These are phyloP conservation scores for Diospyros kaki DNA, from an alignment of 148 eudicot species.

Conservation along the genomic window DNA sequence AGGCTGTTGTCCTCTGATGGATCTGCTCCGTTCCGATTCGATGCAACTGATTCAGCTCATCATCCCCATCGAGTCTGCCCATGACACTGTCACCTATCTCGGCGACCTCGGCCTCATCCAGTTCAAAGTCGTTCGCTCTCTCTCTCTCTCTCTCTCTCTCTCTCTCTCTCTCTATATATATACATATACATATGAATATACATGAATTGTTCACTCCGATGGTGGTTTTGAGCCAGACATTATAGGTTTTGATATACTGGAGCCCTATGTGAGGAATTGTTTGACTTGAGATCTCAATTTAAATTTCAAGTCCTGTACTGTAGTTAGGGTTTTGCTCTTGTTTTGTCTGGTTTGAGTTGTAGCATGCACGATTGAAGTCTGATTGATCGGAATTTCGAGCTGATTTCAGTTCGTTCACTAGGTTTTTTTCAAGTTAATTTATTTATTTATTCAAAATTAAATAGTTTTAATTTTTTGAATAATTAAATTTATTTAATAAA, in stretches of 20 bases:
- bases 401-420: background rate
- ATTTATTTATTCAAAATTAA: no score
- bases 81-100: constrained; percentile 39
- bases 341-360: background rate
- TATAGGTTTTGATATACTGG: background rate
- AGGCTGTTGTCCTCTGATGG: constrained; percentile 52
- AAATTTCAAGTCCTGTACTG: background rate
- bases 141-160: background rate
- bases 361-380: background rate
- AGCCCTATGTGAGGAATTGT: background rate
- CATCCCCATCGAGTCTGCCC: constrained; percentile 54
- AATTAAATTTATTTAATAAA: no score
- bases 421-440: background rate
- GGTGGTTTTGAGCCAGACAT: background rate
- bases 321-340: background rate
- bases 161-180: background rate
- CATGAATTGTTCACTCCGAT: background rate
- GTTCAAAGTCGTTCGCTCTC: constrained; percentile 43
- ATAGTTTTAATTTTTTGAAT: no score
- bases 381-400: background rate
- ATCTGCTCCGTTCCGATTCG: constrained; percentile 51
- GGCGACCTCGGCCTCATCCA: constrained; percentile 55
- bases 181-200: no score
- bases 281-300: background rate
- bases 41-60: constrained; percentile 58